A percentile compares a stretch with the other conserved stretches of the same genome.
phyloP scores from a whole-genome alignment of 306 rosid species.

The Medicago lupulina region DNA sequence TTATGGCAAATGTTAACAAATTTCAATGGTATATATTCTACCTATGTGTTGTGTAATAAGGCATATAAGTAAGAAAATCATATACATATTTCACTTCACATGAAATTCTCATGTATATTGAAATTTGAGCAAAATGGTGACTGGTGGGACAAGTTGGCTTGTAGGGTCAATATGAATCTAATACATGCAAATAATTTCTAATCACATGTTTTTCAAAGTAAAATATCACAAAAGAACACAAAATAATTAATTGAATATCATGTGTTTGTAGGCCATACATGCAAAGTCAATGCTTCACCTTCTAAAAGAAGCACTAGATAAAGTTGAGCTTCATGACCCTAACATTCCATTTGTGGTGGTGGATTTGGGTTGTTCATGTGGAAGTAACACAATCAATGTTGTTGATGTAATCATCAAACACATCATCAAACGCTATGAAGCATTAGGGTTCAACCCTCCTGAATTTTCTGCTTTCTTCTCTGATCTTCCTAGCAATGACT shows the following conservation, averaged over 20 bases:
- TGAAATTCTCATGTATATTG: not conserved
- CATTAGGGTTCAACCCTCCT: conserved; percentile 64
- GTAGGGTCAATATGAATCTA: not conserved
- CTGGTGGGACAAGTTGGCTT: too few species aligned
- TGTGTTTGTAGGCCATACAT: conserved; percentile 71
- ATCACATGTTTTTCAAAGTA: not conserved
- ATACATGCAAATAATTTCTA: not conserved
- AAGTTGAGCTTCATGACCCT: conserved; percentile 54
- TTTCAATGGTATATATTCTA: too few species aligned
- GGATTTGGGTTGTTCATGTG: conserved; percentile 93
- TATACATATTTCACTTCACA: too few species aligned
- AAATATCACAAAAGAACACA: not conserved
- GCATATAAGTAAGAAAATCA: not conserved
- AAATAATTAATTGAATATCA: not conserved
- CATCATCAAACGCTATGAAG: conserved; percentile 80
- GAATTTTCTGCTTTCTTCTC: conserved; percentile 95
- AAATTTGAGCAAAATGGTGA: too few species aligned
- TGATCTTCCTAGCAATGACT: conserved; percentile 94
- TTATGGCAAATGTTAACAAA: too few species aligned
- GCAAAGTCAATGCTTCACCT: conserved; percentile 94
- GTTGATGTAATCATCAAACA: conserved; percentile 78
- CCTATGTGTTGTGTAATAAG: too few species aligned
- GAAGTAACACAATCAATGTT: conserved; percentile 79
- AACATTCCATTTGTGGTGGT: conserved; percentile 75
- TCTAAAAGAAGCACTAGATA: conserved; percentile 82